These are phyloP conservation scores for Stereum hirsutum DNA, from an alignment of 1,284 basidiomycete species.

Conservation along the genomic window DNA sequence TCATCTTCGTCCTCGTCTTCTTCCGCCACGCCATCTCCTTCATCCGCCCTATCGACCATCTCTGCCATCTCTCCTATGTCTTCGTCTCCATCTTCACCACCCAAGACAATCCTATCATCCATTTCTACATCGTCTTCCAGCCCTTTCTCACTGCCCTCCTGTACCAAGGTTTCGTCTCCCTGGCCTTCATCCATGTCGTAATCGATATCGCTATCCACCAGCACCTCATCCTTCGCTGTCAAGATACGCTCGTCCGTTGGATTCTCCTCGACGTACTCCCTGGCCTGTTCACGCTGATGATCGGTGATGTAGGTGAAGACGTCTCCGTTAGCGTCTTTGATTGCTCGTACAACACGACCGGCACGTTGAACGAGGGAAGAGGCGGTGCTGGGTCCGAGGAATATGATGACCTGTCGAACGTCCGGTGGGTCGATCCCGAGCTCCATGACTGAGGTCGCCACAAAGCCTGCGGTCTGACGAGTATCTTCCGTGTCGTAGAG, in stretches of 20 bases:
- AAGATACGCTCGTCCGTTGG: not conserved
- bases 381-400: conserved; percentile 1
- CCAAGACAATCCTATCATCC: no score
- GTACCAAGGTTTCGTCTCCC: no score
- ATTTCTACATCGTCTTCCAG: no score
- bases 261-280: not conserved
- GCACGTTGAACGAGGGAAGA: conserved; percentile 5
- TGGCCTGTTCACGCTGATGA: not conserved
- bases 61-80: no score
- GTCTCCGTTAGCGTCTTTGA: not conserved
- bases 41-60: no score
- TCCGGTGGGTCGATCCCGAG: conserved; percentile 9
- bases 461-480: conserved; percentile 5
- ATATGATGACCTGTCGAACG: conserved; percentile 7
- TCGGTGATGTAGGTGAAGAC: conserved; percentile 8
- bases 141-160: no score
- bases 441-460: conserved; percentile 8
- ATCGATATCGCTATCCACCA: no score
- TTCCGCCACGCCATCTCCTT: no score
- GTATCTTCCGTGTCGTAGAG: conserved; percentile 2
- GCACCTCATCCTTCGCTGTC: no score
- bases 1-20: no score
- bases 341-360: conserved; percentile 1
- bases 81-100: no score
- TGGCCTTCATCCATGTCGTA: no score